Evolutionary conservation across 768 basidiomycete genomes (phyloP), one percentile per base, ranked within the genome.

Genomic region (Lactarius evosmus): DNA sequence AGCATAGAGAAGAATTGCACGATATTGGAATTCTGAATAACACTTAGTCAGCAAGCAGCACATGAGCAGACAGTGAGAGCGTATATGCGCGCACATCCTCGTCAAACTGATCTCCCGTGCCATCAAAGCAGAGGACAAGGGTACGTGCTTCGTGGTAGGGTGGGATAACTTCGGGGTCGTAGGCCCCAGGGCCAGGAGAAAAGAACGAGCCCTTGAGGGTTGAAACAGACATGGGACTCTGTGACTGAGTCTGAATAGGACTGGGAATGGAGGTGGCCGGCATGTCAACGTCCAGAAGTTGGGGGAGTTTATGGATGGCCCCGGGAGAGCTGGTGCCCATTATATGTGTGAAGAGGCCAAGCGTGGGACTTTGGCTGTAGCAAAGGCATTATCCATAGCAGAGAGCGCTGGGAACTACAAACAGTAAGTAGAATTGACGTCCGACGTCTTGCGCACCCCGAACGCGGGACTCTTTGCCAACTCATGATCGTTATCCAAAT

Each of bases 121-220:
- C 86, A 68, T 91, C 89, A 66, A 91, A 91, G 71, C 89, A 91
- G 2, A 91, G 78, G 1, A 91, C 80, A 1, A 88, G 68, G 0
- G 85, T 87, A n/a, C 87, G 68, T 4, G 66, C 61, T 2, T 50
- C 29, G 8, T 67, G 60, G 17, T 38, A 59, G 0, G 73, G 69
- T 2, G 73, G 72, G 41, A 74, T 60, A 40, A 71, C 57, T 17
- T 61, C 54, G 2, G n/a, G 1, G n/a, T 70, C 63, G 33, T 54
- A 58, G 7, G 53, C 58, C 19, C 27, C 55, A 0, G 58, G 52
- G 14, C 53, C 57, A 2, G 4, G 53, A 52, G 56, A 53, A 11
- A 55, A 63, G 40, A 51, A 40, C 25, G 0, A 29, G 22, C 6
- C 1, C 3, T 9, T 2, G 40, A 34, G 4, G 8, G 7, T 11